These are phyloP conservation scores for Endoconidiophora polonica DNA, from an alignment of 2,329 filamentous ascomycete genomes.

Conservation along the genomic window DNA sequence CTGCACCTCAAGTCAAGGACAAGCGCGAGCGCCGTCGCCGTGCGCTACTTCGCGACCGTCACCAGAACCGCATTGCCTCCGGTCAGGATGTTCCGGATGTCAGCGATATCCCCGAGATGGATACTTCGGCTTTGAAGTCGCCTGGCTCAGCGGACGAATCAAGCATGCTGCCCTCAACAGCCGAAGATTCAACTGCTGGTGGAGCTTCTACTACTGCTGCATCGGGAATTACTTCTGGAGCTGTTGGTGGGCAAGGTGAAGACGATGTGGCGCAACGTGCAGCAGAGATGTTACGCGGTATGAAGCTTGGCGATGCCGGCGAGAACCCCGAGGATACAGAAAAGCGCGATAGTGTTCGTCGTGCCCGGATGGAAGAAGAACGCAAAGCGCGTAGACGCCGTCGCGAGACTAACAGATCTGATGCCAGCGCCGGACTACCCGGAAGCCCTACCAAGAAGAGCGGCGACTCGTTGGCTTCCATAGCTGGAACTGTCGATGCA, in stretches of 20 bases:
- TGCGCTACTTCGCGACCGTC: conserved; percentile 74
- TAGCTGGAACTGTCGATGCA: background rate
- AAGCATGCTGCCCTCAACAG: conserved; percentile 19
- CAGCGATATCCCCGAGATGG: conserved; percentile 38
- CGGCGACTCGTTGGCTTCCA: background rate
- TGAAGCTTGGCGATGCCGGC: conserved; percentile 50
- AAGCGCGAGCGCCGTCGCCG: conserved; percentile 76
- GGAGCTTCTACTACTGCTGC: conserved; percentile 7
- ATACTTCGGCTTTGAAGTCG: conserved; percentile 20
- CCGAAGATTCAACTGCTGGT: background rate
- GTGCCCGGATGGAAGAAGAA: conserved; percentile 66
- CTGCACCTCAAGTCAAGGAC: conserved; percentile 76
- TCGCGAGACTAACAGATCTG: conserved; percentile 37
- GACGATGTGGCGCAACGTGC: conserved; percentile 76
- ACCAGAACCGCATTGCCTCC: conserved; percentile 77
- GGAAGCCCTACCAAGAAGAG: conserved; percentile 16
- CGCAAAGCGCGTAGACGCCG: conserved; percentile 49
- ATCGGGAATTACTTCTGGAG: conserved; percentile 17
- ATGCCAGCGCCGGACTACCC: conserved; percentile 12
- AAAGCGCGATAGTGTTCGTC: conserved; percentile 44
- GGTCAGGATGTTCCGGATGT: conserved; percentile 72
- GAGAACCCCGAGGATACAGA: conserved; percentile 32
- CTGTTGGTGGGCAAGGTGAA: conserved; percentile 23
- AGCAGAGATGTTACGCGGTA: conserved; percentile 66
- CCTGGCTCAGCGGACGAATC: conserved; percentile 27